A percentile compares a stretch with the other conserved stretches of the same genome.
These are phyloP conservation scores for Rasamsonia emersonii DNA, from an alignment of 2,329 filamentous ascomycete species.

Conservation along the genomic window DNA sequence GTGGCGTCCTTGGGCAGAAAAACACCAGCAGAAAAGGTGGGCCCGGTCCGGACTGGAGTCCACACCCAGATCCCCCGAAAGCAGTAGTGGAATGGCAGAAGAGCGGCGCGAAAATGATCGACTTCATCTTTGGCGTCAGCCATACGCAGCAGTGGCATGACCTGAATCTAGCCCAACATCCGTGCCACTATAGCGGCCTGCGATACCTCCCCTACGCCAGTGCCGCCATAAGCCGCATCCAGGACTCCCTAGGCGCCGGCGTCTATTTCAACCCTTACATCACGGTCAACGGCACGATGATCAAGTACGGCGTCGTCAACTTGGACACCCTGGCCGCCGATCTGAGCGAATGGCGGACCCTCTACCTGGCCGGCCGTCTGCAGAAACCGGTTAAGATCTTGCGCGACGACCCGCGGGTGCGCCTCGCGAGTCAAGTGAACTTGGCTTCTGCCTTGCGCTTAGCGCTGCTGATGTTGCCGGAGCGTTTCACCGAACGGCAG, in stretches of 20 bases:
- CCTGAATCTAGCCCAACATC: constrained; percentile 79
- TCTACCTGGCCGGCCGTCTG: constrained; percentile 88
- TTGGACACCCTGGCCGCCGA: constrained; percentile 81
- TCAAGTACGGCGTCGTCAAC: constrained; percentile 97
- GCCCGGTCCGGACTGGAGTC: too few relatives aligned
- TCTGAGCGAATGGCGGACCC: constrained; percentile 80
- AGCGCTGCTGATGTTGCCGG: constrained; percentile 75
- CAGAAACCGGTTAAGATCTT: constrained; percentile 98
- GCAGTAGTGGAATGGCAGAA: constrained; percentile 79
- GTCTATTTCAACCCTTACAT: constrained; percentile 98
- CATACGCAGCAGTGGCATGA: constrained; percentile 96
- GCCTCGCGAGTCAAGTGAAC: constrained; percentile 92
- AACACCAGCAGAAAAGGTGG: constrained; percentile 30
- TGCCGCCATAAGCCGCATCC: constrained; percentile 74
- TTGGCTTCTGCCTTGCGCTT: constrained; percentile 85
- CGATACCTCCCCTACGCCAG: constrained; percentile 75
- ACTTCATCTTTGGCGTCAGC: constrained; percentile 94
- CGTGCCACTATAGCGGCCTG: constrained; percentile 83
- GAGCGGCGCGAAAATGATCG: constrained; percentile 89
- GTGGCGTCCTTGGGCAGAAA: constrained; percentile 83
- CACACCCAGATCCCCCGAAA: constrained; percentile 71
- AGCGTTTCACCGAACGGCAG: constrained; percentile 74
- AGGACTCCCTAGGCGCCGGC: constrained; percentile 82
- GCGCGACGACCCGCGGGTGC: constrained; percentile 82
- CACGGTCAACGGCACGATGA: constrained; percentile 85